Percentiles rank a stretch among this genome's conserved stretches.
phyloP scores from a whole-genome alignment of 1,284 basidiomycete genomes.

The Puccinia polysora region DNA sequence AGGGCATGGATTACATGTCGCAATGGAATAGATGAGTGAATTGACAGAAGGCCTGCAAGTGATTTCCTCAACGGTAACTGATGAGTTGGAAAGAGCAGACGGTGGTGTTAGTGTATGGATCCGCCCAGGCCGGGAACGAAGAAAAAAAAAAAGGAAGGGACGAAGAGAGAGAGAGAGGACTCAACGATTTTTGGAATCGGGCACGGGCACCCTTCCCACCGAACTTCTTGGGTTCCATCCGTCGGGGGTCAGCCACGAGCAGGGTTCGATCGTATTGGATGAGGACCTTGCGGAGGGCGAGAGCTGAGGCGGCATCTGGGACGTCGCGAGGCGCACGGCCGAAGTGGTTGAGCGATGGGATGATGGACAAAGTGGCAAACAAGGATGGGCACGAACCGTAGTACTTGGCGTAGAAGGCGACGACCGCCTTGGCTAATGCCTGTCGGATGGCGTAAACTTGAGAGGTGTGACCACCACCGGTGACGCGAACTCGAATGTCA shows the following conservation, averaged over 20 bases:
- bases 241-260: slow-evolving; percentile 94
- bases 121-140: neutral
- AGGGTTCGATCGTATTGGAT: slow-evolving; percentile 91
- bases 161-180: neutral
- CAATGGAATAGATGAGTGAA: neutral
- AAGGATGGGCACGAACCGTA: slow-evolving; percentile 50
- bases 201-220: slow-evolving; percentile 54
- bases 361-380: neutral
- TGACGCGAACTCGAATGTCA: slow-evolving; percentile 96
- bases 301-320: slow-evolving; percentile 92
- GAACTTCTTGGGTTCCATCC: slow-evolving; percentile 95
- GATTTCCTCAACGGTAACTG: slow-evolving; percentile 14
- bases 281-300: slow-evolving; percentile 93
- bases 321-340: slow-evolving; percentile 61
- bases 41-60: neutral
- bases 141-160: neutral
- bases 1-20: neutral
- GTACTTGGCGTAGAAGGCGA: slow-evolving; percentile 64
- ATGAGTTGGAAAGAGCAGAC: neutral
- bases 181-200: slow-evolving; percentile 53
- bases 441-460: slow-evolving; percentile 99
- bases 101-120: neutral
- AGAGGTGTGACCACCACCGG: slow-evolving; percentile 98
- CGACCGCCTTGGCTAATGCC: slow-evolving; percentile 95
- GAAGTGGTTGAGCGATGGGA: slow-evolving; percentile 4